A percentile compares a stretch with the other conserved stretches of the same genome.
phyloP scores from a whole-genome alignment of 1,139 yeast genomes.

The Arxiozyma heterogenica region DNA sequence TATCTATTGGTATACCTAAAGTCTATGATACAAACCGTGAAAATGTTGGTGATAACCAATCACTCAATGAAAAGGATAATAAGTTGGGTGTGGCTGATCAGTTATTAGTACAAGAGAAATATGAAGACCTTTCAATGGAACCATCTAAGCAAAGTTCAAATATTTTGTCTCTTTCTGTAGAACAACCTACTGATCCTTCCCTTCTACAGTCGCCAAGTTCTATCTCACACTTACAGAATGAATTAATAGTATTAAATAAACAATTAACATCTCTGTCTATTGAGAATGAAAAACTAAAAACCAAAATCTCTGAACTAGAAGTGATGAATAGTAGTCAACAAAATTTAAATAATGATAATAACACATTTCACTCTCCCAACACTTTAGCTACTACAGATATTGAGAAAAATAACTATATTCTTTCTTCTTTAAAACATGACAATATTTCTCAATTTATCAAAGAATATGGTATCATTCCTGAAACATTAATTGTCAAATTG shows the following conservation, averaged over 20 bases:
- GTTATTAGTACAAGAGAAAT: neutral
- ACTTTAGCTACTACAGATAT: too few species aligned
- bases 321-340: constrained; percentile 7
- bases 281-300: constrained; percentile 30
- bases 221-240: constrained; percentile 13
- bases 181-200: neutral
- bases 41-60: neutral
- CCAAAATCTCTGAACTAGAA: constrained; percentile 26
- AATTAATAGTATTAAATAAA: constrained; percentile 18
- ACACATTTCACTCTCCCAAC: neutral
- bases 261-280: constrained; percentile 26
- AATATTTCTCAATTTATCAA: constrained; percentile 3
- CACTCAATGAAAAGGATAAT: neutral
- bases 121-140: neutral
- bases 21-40: neutral
- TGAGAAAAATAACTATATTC: neutral
- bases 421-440: neutral
- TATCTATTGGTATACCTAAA: neutral
- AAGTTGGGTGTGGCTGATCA: neutral
- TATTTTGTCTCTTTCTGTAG: neutral
- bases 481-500: neutral
- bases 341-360: too few species aligned
- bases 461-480: constrained; percentile 8
- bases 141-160: neutral
- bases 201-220: neutral